Evolutionary conservation across 352 stramenopile species (phyloP).

Genomic region (Phytophthora lateralis): DNA sequence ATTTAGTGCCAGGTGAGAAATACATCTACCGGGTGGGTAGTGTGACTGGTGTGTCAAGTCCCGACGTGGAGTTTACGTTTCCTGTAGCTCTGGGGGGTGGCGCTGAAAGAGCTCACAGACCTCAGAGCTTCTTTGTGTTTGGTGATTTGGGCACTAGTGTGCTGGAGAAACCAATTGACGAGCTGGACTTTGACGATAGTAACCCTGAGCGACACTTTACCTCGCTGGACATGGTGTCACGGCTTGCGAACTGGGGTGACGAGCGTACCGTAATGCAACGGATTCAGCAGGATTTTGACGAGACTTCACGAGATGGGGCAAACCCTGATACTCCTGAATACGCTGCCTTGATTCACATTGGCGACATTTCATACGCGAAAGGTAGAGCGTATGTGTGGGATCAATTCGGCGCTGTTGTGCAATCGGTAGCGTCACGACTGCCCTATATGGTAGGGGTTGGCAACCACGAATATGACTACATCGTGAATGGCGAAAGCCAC

Average conservation of each 20-base stretch:
- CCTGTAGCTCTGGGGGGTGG: conserved; percentile 20
- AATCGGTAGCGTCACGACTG: conserved; percentile 70
- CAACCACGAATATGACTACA: conserved; percentile 48
- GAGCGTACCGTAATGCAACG: conserved; percentile 36
- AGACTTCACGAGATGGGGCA: conserved; percentile 8
- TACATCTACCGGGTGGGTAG: conserved; percentile 43
- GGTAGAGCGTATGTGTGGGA: conserved; percentile 81
- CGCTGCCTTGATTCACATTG: conserved; percentile 75
- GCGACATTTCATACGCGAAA: conserved; percentile 79
- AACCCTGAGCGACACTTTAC: conserved; percentile 28
- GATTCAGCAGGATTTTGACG: conserved; percentile 34
- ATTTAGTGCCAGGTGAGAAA: conserved; percentile 24
- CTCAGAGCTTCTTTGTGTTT: conserved; percentile 71
- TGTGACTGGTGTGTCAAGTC: conserved; percentile 26
- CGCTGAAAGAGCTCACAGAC: conserved; percentile 18
- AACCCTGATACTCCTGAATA: conserved; percentile 44
- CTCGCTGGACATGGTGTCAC: conserved; percentile 30
- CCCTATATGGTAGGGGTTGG: conserved; percentile 76
- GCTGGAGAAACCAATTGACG: conserved; percentile 22
- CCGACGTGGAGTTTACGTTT: conserved; percentile 36
- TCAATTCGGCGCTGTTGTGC: conserved; percentile 74
- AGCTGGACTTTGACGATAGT: conserved; percentile 29
- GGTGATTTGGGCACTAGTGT: conserved; percentile 55
- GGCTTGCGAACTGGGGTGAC: conserved; percentile 25
- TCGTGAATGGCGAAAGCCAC: conserved; percentile 25